Base-by-base conservation (phyloP, 345 rosid species). In the Ceriops tagal region DNA sequence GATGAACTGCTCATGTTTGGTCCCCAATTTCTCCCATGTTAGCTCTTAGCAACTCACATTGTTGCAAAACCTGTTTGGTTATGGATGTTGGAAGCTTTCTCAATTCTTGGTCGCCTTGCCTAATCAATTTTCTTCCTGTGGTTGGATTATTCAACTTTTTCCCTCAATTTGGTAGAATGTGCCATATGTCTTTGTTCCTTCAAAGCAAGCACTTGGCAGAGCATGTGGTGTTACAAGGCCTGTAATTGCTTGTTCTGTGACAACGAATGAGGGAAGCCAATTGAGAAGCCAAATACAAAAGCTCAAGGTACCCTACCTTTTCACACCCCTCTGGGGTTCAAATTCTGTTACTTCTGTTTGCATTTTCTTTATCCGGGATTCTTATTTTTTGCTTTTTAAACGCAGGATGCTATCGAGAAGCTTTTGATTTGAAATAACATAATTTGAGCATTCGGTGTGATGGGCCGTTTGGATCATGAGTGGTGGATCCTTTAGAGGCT, bases 201-300 rank as follows among this genome's bases (percentile, higher is more conserved):
- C 98, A 66, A 96, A 92, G 76, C 89, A 89, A 84, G 96, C 97
- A 8, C 96, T 92, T 69, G 99, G 98, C 63, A 81, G 99, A 72
- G 99, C 99, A 5, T 92, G 97, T 9, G 99, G 99, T 34, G 99
- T 92, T 57, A 90, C 98, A 67, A 90, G 98, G 77, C 85, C 97
- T 18, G 99, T 92, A 53, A 96, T 96, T 60, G 88, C 99, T 39
- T 84, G 90, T 71, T 96, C 99, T 0, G 97, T 95, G 53, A 89
- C 90, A 20, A 66, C 96, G 18, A 90, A 90, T 27, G 99, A 92
- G 57, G 98, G 83, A 15, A 88, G 98, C 77, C 97, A 87, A 68
- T 76, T 96, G 89, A 92, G 88, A 71, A 39, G 91, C 43, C 98
- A 92, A 71, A 96, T 96, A 73, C 90, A 87, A 66, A 85, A 86